Evolutionary conservation across 78 protist species (phyloP), one percentile per base, ranked within the genome.

Genomic region (Paratrimastix pyriformis): DNA sequence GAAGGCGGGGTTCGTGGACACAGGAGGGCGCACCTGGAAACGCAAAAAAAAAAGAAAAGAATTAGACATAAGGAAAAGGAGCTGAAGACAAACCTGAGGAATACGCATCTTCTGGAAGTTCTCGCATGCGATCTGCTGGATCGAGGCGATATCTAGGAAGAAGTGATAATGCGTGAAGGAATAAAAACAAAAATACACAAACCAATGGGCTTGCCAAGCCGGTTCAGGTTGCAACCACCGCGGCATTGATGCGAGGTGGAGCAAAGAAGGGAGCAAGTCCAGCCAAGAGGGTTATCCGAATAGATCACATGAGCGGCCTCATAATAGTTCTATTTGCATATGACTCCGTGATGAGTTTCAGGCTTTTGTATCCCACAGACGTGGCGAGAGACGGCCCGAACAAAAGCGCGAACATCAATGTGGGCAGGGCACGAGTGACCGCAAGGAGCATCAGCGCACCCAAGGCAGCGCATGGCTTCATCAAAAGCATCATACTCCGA

Each of bases 401-500:
- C 91, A 76, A 94, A 92, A 43, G 84, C 32, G 54, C 88, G 88
- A 75, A 94, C 77, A 83, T 94, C 95, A 38, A 94, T 39, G 66
- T 79, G 86, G 18, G 98, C 85, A 18, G 96, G 96, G 75, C 98
- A 92, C 29, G 85, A 54, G 70, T 85, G 85, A 76, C 84, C 90
- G 79, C 96, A 92, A 26, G 98, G 96, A 30, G 94, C 92, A 57
- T 90, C 95, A 26, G 86, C 94, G 58, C 98, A 91, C 79, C 91
- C 86, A 35, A 94, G 73, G 72, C 96, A 94, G n/a, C 97, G 54
- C 9, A 44, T 38, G 3, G 93, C 80, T 32, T 92, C 94, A 21
- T 35, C 26, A 39, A 93, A 52, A 30, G 92, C 94, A 24, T 90
- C 95, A 4, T 3, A n/a, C n/a, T n/a, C n/a, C n/a, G n/a, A n/a